These are phyloP conservation scores for Saprolegnia parasitica DNA, from an alignment of 352 stramenopile genomes.

Conservation along the genomic window DNA sequence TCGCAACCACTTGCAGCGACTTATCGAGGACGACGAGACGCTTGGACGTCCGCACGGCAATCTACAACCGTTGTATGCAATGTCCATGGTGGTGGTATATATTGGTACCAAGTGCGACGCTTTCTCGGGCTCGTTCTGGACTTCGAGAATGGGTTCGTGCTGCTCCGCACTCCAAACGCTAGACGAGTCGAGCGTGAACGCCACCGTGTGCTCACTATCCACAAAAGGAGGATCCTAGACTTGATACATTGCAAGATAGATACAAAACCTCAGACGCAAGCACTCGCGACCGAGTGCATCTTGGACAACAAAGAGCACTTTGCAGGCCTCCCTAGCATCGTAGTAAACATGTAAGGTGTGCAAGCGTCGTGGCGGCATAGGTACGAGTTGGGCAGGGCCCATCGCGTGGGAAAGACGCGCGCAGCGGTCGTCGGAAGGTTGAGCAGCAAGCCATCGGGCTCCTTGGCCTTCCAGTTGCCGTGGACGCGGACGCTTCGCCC, in stretches of 20 bases:
- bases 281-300: conserved; percentile 8
- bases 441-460: conserved; percentile 38
- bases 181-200: conserved; percentile 9
- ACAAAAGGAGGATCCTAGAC: neutral
- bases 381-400: conserved; percentile 32
- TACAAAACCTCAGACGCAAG: conserved; percentile 11
- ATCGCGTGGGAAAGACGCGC: conserved; percentile 52
- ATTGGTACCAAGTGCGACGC: conserved; percentile 4
- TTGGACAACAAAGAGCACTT: conserved; percentile 14
- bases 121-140: conserved; percentile 45
- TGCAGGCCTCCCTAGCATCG: conserved; percentile 8
- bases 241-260: neutral
- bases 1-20: conserved; percentile 30
- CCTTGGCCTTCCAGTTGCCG: conserved; percentile 37
- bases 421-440: conserved; percentile 34
- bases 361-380: neutral
- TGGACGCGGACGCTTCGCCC: conserved; percentile 54
- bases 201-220: conserved; percentile 16
- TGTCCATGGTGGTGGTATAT: conserved; percentile 1
- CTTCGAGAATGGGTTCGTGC: conserved; percentile 48
- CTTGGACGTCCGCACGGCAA: conserved; percentile 48
- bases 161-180: conserved; percentile 33
- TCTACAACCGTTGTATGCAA: too few relatives aligned
- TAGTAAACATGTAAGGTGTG: neutral
- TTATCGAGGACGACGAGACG: conserved; percentile 55